Conservation (phyloP, 2,329 filamentous ascomycete species). For the Aspergillus floridensis region DNA sequence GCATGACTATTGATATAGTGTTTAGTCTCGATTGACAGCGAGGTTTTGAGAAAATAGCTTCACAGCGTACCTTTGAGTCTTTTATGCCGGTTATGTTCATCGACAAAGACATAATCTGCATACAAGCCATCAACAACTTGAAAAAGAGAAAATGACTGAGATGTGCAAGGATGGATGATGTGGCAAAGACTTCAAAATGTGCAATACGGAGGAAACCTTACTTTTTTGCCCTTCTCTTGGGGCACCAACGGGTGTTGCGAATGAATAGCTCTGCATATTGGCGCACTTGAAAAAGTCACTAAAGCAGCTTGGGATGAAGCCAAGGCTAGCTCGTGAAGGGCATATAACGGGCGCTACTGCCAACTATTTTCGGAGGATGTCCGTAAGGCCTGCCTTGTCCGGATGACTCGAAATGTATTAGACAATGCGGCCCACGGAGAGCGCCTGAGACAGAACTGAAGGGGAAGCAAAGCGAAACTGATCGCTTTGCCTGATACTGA, state of each 20-base stretch:
- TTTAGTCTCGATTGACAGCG: constrained; percentile 6
- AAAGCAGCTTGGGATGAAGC: neutral
- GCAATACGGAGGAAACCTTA: constrained; percentile 47
- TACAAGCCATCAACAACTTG: constrained; percentile 2
- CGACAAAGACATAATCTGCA: constrained; percentile 95
- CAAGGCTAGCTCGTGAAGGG: neutral
- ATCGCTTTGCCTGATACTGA: neutral
- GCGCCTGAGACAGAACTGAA: neutral
- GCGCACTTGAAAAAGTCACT: neutral
- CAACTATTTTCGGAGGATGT: neutral
- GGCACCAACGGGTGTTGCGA: constrained; percentile 64
- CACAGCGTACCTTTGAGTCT: constrained; percentile 73
- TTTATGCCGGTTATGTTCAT: constrained; percentile 98
- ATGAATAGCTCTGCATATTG: constrained; percentile 69
- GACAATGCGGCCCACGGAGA: neutral
- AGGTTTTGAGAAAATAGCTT: constrained; percentile 8
- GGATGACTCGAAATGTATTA: neutral
- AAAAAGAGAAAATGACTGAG: neutral
- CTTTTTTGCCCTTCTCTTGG: constrained; percentile 80
- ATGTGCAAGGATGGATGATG: neutral
- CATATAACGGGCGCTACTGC: neutral
- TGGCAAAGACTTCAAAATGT: neutral
- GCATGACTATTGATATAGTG: constrained; percentile 68
- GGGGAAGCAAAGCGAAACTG: neutral
- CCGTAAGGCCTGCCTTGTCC: constrained; percentile 23